Conservation (phyloP, 192 early-diverging fungal genomes). For the Coemansia sp. region DNA sequence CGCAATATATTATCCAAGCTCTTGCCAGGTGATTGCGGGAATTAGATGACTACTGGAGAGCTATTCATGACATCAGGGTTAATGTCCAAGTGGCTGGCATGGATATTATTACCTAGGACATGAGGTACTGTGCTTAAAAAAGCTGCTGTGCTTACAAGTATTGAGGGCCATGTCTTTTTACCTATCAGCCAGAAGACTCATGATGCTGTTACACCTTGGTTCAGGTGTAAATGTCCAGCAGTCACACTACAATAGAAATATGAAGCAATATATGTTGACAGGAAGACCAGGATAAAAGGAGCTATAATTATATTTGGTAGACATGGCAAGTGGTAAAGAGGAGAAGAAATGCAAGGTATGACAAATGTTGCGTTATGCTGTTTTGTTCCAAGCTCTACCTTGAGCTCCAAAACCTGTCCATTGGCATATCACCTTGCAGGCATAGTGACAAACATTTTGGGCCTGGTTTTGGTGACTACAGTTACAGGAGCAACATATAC, state of each 20-base stretch:
- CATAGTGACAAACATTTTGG: no score
- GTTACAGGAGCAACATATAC: no score
- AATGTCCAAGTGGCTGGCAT: constrained; percentile 10
- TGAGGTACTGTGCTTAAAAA: constrained; percentile 7
- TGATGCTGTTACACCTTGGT: background rate
- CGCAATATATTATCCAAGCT: background rate
- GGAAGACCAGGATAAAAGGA: no score
- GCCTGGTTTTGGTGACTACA: no score
- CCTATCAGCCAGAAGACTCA: background rate
- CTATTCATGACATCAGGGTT: background rate
- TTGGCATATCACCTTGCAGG: no score
- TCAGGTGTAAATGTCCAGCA: background rate
- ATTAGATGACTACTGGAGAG: background rate
- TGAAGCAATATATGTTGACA: background rate
- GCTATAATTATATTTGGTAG: no score
- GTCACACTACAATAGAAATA: background rate
- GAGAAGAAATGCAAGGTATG: no score
- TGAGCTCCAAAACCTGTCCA: no score
- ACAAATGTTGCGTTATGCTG: no score
- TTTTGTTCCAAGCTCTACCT: no score
- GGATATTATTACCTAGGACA: constrained; percentile 11
- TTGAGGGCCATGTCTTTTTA: constrained; percentile 22
- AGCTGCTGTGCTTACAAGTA: background rate
- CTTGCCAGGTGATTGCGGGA: background rate
- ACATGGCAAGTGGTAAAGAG: no score